Evolutionary conservation across 805 yeast species (phyloP).

Genomic region (Candida railenensis): DNA sequence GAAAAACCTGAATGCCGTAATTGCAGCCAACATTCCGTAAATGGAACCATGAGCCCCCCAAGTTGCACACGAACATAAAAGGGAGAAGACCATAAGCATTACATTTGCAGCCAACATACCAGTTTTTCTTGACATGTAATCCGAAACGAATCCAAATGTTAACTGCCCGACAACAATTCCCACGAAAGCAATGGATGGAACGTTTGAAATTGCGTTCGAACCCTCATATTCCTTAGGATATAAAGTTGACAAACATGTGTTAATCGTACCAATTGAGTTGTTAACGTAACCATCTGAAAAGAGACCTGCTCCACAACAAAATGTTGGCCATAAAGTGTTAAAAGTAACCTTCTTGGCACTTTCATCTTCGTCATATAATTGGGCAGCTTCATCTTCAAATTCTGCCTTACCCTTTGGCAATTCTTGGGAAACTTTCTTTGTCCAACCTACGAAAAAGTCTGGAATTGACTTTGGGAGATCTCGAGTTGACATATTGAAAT

Average conservation of each 20-base stretch:
- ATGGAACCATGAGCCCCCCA: conserved; percentile 79
- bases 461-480: conserved; percentile 47
- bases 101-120: conserved; percentile 82
- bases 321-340: conserved; percentile 55
- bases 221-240: conserved; percentile 63
- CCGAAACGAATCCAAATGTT: conserved; percentile 76
- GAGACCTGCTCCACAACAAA: conserved; percentile 88
- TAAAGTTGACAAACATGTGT: conserved; percentile 62
- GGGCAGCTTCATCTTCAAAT: conserved; percentile 19
- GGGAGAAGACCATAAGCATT: conserved; percentile 73
- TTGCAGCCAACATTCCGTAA: conserved; percentile 76
- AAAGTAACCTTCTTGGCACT: conserved; percentile 15
- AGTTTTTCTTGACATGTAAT: conserved; percentile 72
- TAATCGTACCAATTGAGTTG: conserved; percentile 76
- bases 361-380: conserved; percentile 21
- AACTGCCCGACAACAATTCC: conserved; percentile 91
- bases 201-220: conserved; percentile 74
- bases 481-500: conserved; percentile 34
- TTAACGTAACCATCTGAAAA: conserved; percentile 93
- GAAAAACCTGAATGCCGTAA: conserved; percentile 82
- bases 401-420: conserved; percentile 29
- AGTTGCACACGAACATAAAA: conserved; percentile 71
- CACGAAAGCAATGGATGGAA: conserved; percentile 84
- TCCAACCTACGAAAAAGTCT: conserved; percentile 43
- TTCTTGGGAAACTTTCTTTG: conserved; percentile 41